Base-by-base conservation (phyloP, 768 basidiomycete species). In the Lenzites betulinus region DNA sequence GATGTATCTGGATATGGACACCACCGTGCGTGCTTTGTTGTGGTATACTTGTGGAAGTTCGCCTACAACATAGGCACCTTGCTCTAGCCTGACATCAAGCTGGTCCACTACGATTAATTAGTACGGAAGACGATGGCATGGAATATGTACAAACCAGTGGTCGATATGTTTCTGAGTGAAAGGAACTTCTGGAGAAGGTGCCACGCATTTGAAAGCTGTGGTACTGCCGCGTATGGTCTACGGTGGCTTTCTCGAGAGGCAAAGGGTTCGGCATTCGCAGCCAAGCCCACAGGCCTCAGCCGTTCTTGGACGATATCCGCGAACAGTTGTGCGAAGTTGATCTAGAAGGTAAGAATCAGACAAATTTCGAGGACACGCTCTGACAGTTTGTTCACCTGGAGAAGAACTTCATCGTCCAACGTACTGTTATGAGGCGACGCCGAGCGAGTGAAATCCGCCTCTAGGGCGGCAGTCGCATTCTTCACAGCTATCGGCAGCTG, bases 1-100 rank as follows among this genome's bases (percentile, higher is more conserved):
- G 59, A 91, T 90, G 66, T 94, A 93, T 51, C 81, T 77, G 4
- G 77, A 78, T 39, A 86, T 66, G 1, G 62, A 57, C 25, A 54
- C 22, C 43, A 66, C 39, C n/a, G 65, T 50, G 54, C 47, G 47
- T 3, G 67, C 30, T 28, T 54, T 62, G 59, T 64, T 54, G 16
- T 43, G 25, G 38, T 59, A 64, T 7, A 66, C 51, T 18, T 46
- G 28, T n/a, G 83, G 63, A 78, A 82, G 3, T 73, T 65, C 15
- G 75, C 69, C 2, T 79, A 72, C 16, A 59, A 69, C 33, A 70
- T 65, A 64, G 67, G 71, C 9, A 67, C 68, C 47, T 65, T 67
- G 48, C 58, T 70, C 35, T 23, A 46, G 50, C 60, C 66, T 54
- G 3, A 66, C 54, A 50, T 64, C 64, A n/a, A 65, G 44, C 26